A percentile compares a stretch with the other conserved stretches of the same genome.
Evolutionary conservation across 1,139 yeast species (phyloP).

Genomic region (Hansenula sp.): DNA sequence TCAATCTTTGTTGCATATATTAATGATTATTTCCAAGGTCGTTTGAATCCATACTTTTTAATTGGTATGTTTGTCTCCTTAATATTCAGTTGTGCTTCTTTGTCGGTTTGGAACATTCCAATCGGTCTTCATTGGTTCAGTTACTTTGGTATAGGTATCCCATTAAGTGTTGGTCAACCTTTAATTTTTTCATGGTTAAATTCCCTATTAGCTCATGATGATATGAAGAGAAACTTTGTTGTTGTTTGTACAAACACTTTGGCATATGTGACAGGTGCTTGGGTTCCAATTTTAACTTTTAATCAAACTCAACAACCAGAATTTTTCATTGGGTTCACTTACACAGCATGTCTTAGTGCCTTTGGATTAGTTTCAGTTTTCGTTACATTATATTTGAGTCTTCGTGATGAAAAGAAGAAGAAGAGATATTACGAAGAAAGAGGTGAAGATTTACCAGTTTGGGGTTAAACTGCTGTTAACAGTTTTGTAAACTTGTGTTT

Average conservation of each 20-base stretch:
- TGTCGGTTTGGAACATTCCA: conserved; percentile 45
- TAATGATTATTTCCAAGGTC: conserved; percentile 41
- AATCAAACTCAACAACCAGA: conserved; percentile 39
- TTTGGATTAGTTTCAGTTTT: conserved; percentile 30
- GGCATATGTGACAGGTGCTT: conserved; percentile 30
- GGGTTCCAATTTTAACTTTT: conserved; percentile 38
- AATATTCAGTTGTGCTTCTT: conserved; percentile 37
- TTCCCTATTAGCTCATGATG: neutral
- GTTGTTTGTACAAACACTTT: conserved; percentile 45
- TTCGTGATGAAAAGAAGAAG: conserved; percentile 30
- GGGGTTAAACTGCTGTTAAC: too few relatives aligned
- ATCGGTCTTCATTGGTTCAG: conserved; percentile 42
- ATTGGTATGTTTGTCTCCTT: conserved; percentile 31
- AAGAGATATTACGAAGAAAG: conserved; percentile 40
- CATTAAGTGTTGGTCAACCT: conserved; percentile 38
- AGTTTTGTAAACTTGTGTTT: too few relatives aligned
- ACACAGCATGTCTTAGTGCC: conserved; percentile 38
- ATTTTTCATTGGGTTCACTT: conserved; percentile 43
- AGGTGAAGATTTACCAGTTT: too few relatives aligned
- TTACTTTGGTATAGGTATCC: conserved; percentile 42
- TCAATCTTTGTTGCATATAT: conserved; percentile 35
- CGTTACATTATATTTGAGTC: conserved; percentile 29
- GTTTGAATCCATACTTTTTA: conserved; percentile 34
- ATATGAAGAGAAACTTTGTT: conserved; percentile 44
- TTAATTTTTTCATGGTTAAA: conserved; percentile 28